phyloP scores from a whole-genome alignment of 2,329 filamentous ascomycete species.

The Fusarium sororula region DNA sequence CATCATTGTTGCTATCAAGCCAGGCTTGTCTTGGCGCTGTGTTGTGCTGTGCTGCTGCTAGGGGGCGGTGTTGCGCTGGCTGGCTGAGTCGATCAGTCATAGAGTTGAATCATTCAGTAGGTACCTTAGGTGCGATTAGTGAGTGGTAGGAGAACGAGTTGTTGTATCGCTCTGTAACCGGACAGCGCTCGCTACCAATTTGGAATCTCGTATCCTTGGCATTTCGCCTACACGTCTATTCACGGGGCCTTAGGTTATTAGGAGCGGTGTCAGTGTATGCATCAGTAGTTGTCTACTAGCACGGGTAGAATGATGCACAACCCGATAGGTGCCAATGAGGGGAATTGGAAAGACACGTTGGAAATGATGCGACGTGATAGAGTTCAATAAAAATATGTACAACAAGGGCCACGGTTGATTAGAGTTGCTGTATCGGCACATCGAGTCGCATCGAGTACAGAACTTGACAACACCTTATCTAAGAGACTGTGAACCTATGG shows the following conservation, averaged over 20 bases:
- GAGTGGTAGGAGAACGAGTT: constrained; percentile 27
- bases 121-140: constrained; percentile 1
- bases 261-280: constrained; percentile 12
- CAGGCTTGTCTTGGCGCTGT: constrained; percentile 33
- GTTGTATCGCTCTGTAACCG: constrained; percentile 14
- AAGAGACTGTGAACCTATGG: constrained; percentile 7
- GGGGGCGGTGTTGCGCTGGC: constrained; percentile 21
- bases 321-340: neutral
- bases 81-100: constrained; percentile 23
- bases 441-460: constrained; percentile 23
- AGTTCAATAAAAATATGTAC: constrained; percentile 4
- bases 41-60: constrained; percentile 31
- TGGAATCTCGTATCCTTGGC: constrained; percentile 8
- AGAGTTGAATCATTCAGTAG: constrained; percentile 19
- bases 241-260: neutral
- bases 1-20: constrained; percentile 33
- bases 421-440: constrained; percentile 36
- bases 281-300: constrained; percentile 5
- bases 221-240: neutral
- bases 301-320: neutral
- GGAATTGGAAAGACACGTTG: neutral
- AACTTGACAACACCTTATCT: constrained; percentile 39
- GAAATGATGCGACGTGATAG: constrained; percentile 5
- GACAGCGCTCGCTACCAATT: neutral
- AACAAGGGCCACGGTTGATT: constrained; percentile 17